Percentiles rank a stretch among this genome's conserved stretches.
These are phyloP conservation scores for Suillus decipiens DNA, from an alignment of 768 basidiomycete species.

Conservation along the genomic window DNA sequence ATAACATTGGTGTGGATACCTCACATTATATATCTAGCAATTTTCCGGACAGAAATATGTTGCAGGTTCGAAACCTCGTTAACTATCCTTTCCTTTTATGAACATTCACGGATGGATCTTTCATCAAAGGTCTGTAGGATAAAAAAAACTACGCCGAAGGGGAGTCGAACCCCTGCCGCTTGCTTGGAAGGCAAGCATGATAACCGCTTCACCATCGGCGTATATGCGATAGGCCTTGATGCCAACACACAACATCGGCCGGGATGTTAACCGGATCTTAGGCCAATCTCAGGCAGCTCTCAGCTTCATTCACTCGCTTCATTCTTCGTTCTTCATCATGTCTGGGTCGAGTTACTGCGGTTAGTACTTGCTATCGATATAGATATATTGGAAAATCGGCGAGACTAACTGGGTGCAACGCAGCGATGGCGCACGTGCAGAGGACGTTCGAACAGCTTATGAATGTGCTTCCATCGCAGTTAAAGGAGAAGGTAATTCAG, in stretches of 20 bases:
- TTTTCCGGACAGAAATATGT: no score
- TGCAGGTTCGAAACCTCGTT: no score
- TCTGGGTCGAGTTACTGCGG: background rate
- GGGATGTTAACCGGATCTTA: background rate
- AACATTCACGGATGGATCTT: no score
- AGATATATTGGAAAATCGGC: background rate
- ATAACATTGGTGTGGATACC: constrained; percentile 11
- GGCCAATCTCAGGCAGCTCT: no score
- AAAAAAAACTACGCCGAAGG: constrained; percentile 45
- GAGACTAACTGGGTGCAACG: background rate
- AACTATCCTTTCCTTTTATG: no score
- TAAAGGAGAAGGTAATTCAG: constrained; percentile 5
- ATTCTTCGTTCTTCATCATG: background rate
- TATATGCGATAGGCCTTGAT: constrained; percentile 9
- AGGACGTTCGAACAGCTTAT: constrained; percentile 6
- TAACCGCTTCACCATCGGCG: constrained; percentile 87
- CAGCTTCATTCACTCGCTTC: background rate
- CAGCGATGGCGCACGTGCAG: background rate
- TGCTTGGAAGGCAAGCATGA: constrained; percentile 90
- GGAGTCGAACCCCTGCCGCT: constrained; percentile 80
- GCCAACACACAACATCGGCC: background rate
- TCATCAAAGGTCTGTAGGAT: no score
- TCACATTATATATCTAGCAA: background rate
- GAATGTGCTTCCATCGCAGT: background rate
- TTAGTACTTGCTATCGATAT: background rate